Base-by-base conservation (phyloP, 305 asterid species). In the Ajuga reptans region DNA sequence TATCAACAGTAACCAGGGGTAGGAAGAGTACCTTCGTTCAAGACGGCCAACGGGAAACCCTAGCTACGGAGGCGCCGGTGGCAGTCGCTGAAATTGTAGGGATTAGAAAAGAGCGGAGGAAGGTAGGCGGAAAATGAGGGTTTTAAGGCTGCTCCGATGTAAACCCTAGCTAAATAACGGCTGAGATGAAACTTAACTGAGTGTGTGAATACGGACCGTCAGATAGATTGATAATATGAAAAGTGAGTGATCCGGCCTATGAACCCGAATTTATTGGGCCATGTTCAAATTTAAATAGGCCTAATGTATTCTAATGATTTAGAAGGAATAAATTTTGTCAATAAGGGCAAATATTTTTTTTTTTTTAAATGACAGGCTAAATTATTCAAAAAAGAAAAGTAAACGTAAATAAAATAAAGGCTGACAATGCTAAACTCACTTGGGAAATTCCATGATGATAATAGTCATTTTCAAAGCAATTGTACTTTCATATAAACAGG, bases 141-240 rank as follows among this genome's bases (percentile, higher is more conserved):
- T 52, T 75, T 79, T 75, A 79, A 65, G 11, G 64, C 43, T 16
- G 27, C 41, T 5, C 27, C 43, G 27, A 36, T 16, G 71, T 49
- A 57, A 75, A 64, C 83, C 83, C 80, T 75, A 72, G 64, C 4
- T 12, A 6, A 6, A 9, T 24, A 10, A 76, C 77, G 77, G 80
- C 45, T 59, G 46, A 0, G 76, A 76, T 76, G 36, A 21, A 18
- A n/a, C 55, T 4, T 61, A 46, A 42, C 6, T 27, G 5, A 8
- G 4, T 10, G 41, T 45, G 2, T 7, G 27, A 47, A 69, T 75
- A 75, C 2, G 12, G 62, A 37, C 79, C 79, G 72, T 63, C 3
- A 9, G n/a, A 61, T 45, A 31, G 4, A 17, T 5, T 33, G 11
- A 47, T 17, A 10, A 45, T 5, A 52, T 14, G 36, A 9, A 59